Conservation (phyloP, 164 flowering plant genomes). For the Litsea cubeba region DNA sequence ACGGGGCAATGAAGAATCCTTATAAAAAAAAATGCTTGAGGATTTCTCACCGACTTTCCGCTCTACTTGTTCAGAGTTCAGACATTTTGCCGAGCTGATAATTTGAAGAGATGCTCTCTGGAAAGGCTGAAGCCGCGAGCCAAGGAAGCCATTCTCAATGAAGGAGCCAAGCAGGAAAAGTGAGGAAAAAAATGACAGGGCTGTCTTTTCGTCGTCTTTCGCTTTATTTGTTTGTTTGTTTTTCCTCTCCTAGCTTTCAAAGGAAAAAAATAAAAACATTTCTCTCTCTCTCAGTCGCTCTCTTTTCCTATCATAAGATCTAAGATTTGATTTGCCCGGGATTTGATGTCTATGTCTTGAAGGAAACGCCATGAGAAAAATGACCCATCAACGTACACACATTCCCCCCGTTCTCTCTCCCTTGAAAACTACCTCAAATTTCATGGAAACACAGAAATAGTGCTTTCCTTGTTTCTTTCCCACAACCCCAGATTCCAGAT, state of each 20-base stretch:
- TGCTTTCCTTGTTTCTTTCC: neutral
- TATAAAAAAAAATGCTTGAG: no score
- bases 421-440: neutral
- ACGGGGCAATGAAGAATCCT: no score
- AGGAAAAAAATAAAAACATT: neutral
- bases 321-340: constrained; percentile 17
- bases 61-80: no score
- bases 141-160: no score
- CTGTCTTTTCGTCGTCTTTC: neutral
- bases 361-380: constrained; percentile 17
- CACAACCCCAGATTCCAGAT: neutral
- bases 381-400: constrained; percentile 3
- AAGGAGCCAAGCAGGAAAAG: neutral
- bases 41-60: no score
- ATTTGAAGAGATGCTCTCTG: no score
- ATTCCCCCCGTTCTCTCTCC: neutral
- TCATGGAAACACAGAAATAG: neutral
- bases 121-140: no score
- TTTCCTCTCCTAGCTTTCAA: neutral
- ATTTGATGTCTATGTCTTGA: constrained; percentile 21
- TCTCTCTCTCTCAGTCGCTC: constrained; percentile 1
- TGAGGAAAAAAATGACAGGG: neutral
- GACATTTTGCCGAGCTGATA: no score
- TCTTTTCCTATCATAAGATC: constrained; percentile 15
- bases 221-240: neutral